Base-by-base conservation (phyloP, 129 eudicot species). In the Rutidosis leptorrhynchoides region DNA sequence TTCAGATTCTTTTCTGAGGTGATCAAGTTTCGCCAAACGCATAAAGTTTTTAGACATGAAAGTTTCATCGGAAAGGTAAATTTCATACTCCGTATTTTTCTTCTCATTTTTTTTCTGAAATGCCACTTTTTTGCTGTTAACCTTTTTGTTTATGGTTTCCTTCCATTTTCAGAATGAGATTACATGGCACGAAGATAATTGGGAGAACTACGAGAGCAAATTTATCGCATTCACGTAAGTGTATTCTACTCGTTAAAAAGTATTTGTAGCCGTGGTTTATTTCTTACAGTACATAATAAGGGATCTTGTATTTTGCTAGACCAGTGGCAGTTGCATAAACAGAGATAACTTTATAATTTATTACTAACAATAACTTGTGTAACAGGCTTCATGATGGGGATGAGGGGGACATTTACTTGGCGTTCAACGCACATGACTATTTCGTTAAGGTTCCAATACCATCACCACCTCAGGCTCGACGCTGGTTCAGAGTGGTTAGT, bases 121-220 rank as follows among this genome's bases (percentile, higher is more conserved):
- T 40, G n/a, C 45, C 45, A 37, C 12, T 10, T 40, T 40, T 29
- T 54, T 65, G 59, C 40, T 43, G 15, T 70, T 46, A 45, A 10
- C 66, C 40, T 14, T 12, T 2, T 40, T 12, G 46, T 2, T 32
- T 20, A 75, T 58, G 56, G 51, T 69, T 35, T 48, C 55, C 1
- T 49, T 55, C 25, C 30, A 26, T 28, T 9, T 79, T 78, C 84
- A 93, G 98, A 73, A 77, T n/a, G 95, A 88, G 46, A 92, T 93
- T 65, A 93, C 98, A 14, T 93, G 98, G 98, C 98, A 85, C 57
- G 98, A 88, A 80, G 86, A 93, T 81, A 82, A 93, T 69, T 93
- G 98, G 98, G 83, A 76, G 68, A 88, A 93, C 58, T 23, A 60
- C 26, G 96, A 88, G 80, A 88, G 96, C 78, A 93, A 77, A 85